Evolutionary conservation across 2,329 filamentous ascomycete genomes (phyloP), one percentile per base, ranked within the genome.

Genomic region (Alternaria arbusti): DNA sequence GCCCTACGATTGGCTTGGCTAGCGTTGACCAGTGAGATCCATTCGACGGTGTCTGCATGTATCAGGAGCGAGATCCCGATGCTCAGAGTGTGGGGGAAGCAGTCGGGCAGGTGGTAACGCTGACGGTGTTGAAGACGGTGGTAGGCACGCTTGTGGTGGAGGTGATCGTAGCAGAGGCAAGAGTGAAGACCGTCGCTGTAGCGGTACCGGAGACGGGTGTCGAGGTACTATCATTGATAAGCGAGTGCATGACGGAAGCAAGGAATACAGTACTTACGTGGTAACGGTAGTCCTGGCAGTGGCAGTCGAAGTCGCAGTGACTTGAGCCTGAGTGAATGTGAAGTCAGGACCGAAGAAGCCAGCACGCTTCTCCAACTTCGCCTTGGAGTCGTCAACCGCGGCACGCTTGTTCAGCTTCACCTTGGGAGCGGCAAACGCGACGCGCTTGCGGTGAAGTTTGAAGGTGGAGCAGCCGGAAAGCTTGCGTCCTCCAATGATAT

Each of bases 401-500:
- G 66, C 65, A 17, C 65, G 67, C 63, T 66, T 68, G 6, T 25
- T 32, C 2, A 61, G n/a, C 20, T 51, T 23, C 9, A 28, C 23
- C 28, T 43, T 47, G 13, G 26, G 17, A 6, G 23, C 25, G 6
- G 20, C 10, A 11, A 40, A n/a, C 5, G 12, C 63, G 26, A 68
- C 65, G 20, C 63, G 67, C 63, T 66, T 69, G 40, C 63, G 63
- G 23, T 68, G 63, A 9, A 66, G 56, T 15, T 61, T 68, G 3
- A 66, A n/a, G 15, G 49, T 40, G 4, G 32, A 57, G 45, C 67
- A 68, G 30, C 49, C 58, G 10, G 58, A 59, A 13, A 70, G 17
- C 32, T 66, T 62, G 22, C 67, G 64, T 51, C 70, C 73, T 30
- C 72, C 73, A 60, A 63, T 71, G 17, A 75, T 62, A 51, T 61